Evolutionary conservation across 2,329 filamentous ascomycete species (phyloP), one percentile per base, ranked within the genome.

Genomic region (Erysiphe pulchra): DNA sequence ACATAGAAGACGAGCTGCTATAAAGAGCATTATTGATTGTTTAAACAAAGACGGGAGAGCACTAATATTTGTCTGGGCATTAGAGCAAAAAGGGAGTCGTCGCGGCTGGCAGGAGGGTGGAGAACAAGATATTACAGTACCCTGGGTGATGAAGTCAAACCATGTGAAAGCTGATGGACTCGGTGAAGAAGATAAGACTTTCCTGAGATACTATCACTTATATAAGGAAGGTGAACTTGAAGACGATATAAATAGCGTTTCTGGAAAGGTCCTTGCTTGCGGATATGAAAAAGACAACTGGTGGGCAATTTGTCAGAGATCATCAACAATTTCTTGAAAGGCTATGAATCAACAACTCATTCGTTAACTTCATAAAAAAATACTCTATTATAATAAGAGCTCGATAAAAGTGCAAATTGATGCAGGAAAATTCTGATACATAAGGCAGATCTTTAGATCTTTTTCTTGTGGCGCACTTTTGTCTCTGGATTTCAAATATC

Each of bases 211-310:
- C 60, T 98, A 98, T 59, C 90, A 98, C 62, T 66, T 98, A 24
- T 98, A 93, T 61, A 70, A 73, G 46, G 71, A 82, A 57, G 82
- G 82, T 14, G 90, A 98, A 64, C 66, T 98, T 48, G 85, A 94
- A 58, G 69, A 73, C 39, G 81, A 94, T 58, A 71, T 93, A 47
- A 59, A 61, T 44, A 68, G 70, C 14, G 86, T 79, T 17, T 85
- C 85, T 16, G 90, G 86, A 8, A 63, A 62, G 43, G 74, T 94
- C 13, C 55, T 90, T 20, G 77, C 82, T 52, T 75, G 74, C 48
- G 90, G 90, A 32, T 98, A 95, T 62, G 90, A 98, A 59, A 86
- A 77, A 64, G 90, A 95, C 59, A 98, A 98, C 63, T 95, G 90
- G 90, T 98, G 87, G 87, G 84, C 77, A 46, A 77, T 93, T 45